Evolutionary conservation across 768 basidiomycete species (phyloP), one percentile per base, ranked within the genome.

Genomic region (Leccinum subgranulosum): DNA sequence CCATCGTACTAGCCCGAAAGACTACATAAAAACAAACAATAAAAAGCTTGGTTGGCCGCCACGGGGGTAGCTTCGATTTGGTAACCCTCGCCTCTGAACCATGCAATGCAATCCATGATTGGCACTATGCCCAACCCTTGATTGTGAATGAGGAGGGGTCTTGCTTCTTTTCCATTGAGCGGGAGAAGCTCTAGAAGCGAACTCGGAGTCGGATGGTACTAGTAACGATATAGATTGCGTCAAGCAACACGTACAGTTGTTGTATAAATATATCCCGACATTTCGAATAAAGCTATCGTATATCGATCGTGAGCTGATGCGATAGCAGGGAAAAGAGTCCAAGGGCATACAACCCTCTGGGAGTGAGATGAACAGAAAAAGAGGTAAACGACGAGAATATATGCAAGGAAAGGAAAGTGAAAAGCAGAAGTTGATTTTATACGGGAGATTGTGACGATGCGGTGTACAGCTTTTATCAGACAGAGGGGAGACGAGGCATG

Each of bases 381-480:
- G 43, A 19, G 6, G 21, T 31, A 28, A 27, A 49, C 27, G 15
- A 19, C 27, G 48, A 58, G 21, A 48, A 49, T 52, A 57, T 55
- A 59, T 49, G 52, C 39, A 28, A 57, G 55, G 15, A 28, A 9
- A 28, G 31, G 25, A 33, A 43, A 48, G 33, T 28, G 19, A 29
- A 41, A n/a, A 43, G 54, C 54, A 50, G 48, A 51, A 45, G 56
- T 64, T 50, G 23, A 58, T 64, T 60, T 64, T 59, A 55, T 53
- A 45, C 49, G 49, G 11, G 45, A 54, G 46, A 54, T 55, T 55
- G 19, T 43, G 57, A 54, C 49, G 50, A 65, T 69, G 69, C 65
- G 63, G 69, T 69, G 66, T 71, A 69, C 68, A 67, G 52, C 31
- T 65, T 62, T 60, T 60, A 66, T 60, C 61, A 51, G 57, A 54